Conservation (phyloP, 768 basidiomycete genomes). For the Boletus subparvulus region DNA sequence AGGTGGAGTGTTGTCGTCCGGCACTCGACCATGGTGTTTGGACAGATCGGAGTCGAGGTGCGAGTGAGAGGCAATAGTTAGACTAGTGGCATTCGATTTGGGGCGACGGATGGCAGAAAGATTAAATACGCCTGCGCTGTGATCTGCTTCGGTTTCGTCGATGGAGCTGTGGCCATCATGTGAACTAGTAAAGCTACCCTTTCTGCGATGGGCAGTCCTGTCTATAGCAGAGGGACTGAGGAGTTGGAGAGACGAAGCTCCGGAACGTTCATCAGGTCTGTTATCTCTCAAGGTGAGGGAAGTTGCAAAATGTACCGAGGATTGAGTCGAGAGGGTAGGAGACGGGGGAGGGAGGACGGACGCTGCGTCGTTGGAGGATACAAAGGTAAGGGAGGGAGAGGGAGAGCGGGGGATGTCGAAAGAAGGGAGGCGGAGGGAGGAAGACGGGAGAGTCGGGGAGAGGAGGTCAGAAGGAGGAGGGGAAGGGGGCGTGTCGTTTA, state of each 20-base stretch:
- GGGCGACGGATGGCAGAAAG: constrained; percentile 35
- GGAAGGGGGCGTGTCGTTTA: neutral
- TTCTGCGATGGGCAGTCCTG: constrained; percentile 46
- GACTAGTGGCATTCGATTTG: constrained; percentile 34
- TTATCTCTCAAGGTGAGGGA: constrained; percentile 66
- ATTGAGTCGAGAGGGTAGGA: constrained; percentile 69
- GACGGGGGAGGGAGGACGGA: constrained; percentile 58
- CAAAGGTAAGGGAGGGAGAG: constrained; percentile 31
- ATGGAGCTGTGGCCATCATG: constrained; percentile 34
- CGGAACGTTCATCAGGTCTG: constrained; percentile 56
- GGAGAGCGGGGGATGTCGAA: constrained; percentile 31
- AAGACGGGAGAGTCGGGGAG: constrained; percentile 16
- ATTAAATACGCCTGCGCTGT: constrained; percentile 28
- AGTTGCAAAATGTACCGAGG: constrained; percentile 58
- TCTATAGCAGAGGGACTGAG: constrained; percentile 42
- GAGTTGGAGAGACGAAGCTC: constrained; percentile 51
- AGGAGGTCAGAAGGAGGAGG: constrained; percentile 16
- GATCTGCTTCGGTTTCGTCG: constrained; percentile 54
- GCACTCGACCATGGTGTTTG: constrained; percentile 13
- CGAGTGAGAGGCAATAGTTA: constrained; percentile 36
- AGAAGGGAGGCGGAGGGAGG: constrained; percentile 22
- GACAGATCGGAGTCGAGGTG: constrained; percentile 41
- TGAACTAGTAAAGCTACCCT: constrained; percentile 51
- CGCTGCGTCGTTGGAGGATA: constrained; percentile 45
- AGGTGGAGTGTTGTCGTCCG: constrained; percentile 7